Evolutionary conservation across 2,329 filamentous ascomycete species (phyloP).

Genomic region (Fusarium denticulatum): DNA sequence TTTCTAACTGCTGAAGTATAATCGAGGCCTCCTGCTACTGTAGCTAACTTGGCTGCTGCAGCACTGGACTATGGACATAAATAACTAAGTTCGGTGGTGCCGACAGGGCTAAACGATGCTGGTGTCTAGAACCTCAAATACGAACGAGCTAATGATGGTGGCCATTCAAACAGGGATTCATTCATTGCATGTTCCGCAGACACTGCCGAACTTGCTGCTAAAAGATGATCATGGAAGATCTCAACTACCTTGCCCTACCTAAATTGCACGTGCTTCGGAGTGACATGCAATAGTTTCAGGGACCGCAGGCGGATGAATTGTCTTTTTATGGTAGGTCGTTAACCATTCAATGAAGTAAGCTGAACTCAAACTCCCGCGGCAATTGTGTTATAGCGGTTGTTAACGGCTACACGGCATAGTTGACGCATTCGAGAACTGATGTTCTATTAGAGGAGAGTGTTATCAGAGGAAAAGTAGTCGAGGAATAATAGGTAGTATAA

Average conservation of each 20-base stretch:
- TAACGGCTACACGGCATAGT: neutral
- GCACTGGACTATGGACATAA: neutral
- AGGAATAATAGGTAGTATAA: neutral
- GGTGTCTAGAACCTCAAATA: neutral
- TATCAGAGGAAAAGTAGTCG: neutral
- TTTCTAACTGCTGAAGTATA: neutral
- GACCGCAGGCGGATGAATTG: neutral
- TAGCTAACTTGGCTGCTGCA: neutral
- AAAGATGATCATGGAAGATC: neutral
- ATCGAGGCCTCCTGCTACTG: neutral
- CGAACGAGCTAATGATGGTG: neutral
- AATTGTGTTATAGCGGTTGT: neutral
- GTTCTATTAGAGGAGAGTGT: neutral
- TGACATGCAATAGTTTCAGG: neutral
- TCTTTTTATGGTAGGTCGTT: neutral
- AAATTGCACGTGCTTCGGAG: neutral
- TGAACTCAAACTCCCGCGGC: neutral
- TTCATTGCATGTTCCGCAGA: neutral
- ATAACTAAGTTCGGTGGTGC: constrained; percentile 5
- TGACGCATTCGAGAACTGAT: no score
- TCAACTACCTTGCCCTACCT: neutral
- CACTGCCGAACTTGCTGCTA: neutral
- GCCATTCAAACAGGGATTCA: neutral
- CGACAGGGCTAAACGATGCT: neutral
- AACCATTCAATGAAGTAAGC: neutral